phyloP scores from a whole-genome alignment of 257 asterid genomes.

The Parsonsia alboflavescens region DNA sequence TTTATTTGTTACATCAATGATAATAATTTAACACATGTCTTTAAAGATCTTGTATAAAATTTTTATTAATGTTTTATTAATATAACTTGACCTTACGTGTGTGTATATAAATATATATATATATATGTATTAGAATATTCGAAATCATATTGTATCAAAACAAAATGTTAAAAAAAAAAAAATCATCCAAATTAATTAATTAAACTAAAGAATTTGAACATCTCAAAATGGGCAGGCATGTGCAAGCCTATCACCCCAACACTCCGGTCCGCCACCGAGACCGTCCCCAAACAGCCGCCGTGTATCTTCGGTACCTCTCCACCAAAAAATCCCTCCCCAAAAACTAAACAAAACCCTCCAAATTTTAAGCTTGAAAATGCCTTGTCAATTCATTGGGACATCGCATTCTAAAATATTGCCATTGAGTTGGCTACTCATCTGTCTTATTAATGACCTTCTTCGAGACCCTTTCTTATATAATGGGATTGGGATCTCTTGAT shows the following conservation, averaged over 20 bases:
- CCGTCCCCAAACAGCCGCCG: constrained; percentile 24
- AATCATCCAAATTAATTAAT: no score
- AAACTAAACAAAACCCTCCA: background rate
- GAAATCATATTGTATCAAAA: background rate
- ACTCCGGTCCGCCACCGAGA: constrained; percentile 24
- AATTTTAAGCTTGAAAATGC: background rate
- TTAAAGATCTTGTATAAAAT: no score
- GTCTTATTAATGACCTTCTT: constrained; percentile 9
- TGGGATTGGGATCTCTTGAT: background rate
- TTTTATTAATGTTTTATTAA: no score
- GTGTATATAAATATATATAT: no score
- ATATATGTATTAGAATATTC: no score
- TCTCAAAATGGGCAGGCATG: constrained; percentile 2
- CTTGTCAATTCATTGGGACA: background rate
- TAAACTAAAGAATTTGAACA: background rate
- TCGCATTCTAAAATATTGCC: constrained; percentile 7
- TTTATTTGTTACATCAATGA: no score
- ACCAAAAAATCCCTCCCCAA: background rate
- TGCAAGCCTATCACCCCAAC: background rate
- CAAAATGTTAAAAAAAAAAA: background rate
- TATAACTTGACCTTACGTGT: no score
- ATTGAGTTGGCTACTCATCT: constrained; percentile 17
- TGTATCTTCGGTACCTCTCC: constrained; percentile 18
- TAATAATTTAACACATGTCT: no score
- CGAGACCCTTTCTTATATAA: background rate